Conservation (phyloP, 345 rosid species). For the Citrus sp. region DNA sequence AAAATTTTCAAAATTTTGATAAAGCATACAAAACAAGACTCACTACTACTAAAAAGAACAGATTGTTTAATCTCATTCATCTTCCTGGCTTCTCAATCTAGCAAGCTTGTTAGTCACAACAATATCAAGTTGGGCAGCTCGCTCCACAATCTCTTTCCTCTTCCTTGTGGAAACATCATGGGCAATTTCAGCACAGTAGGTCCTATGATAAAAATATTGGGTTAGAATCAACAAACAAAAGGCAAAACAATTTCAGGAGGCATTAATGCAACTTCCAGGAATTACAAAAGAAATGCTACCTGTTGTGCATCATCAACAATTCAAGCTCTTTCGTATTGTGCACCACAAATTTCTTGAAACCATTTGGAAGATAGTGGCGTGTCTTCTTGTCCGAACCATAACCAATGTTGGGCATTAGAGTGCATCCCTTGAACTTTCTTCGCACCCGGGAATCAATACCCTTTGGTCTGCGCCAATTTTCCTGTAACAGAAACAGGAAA, state of each 20-base stretch:
- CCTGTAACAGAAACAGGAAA: conserved; percentile 17
- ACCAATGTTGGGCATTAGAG: conserved; percentile 82
- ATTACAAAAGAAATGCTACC: conserved; percentile 25
- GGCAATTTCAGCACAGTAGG: conserved; percentile 85
- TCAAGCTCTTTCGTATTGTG: conserved; percentile 73
- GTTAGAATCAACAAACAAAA: neutral
- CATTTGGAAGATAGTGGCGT: conserved; percentile 77
- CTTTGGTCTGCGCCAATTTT: conserved; percentile 85
- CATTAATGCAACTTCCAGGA: no score
- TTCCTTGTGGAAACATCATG: conserved; percentile 77
- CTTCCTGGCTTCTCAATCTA: conserved; percentile 82
- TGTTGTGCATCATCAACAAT: conserved; percentile 92
- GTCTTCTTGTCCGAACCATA: conserved; percentile 83
- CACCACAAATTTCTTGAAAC: conserved; percentile 81
- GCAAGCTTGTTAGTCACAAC: conserved; percentile 68
- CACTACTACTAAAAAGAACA: neutral
- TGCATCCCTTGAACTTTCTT: conserved; percentile 80
- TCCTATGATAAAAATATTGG: conserved; percentile 30
- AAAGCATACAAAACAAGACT: neutral
- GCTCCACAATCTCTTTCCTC: conserved; percentile 75
- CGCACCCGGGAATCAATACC: conserved; percentile 84
- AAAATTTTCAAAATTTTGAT: neutral
- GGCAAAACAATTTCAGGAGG: neutral
- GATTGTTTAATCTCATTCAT: conserved; percentile 41
- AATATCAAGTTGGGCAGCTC: conserved; percentile 84